Percentiles rank a stretch among this genome's conserved stretches.
Evolutionary conservation across 352 stramenopile species (phyloP).

Genomic region (Peronospora farinosa): DNA sequence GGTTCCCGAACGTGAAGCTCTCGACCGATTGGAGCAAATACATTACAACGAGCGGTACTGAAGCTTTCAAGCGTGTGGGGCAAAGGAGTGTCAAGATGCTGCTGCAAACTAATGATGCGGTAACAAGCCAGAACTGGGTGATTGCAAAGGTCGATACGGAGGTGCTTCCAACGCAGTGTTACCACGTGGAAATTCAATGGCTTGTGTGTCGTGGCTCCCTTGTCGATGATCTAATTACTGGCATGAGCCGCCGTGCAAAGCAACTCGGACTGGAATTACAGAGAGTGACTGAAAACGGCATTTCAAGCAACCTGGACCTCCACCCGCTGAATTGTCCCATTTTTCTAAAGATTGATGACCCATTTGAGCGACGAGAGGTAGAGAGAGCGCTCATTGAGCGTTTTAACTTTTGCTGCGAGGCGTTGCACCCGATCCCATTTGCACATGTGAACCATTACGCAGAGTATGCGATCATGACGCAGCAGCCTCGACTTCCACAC

Average conservation of each 20-base stretch:
- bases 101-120: constrained; percentile 54
- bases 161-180: constrained; percentile 59
- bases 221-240: constrained; percentile 74
- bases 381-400: constrained; percentile 52
- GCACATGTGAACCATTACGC: constrained; percentile 49
- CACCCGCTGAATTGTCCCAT: constrained; percentile 74
- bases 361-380: constrained; percentile 45
- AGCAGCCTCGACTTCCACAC: constrained; percentile 22
- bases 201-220: constrained; percentile 76
- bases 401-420: constrained; percentile 71
- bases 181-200: constrained; percentile 83
- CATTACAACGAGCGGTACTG: constrained; percentile 39
- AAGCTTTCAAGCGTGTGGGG: constrained; percentile 60
- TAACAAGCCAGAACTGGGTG: constrained; percentile 79
- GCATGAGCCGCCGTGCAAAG: constrained; percentile 62
- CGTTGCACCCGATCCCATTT: constrained; percentile 51
- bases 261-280: constrained; percentile 70
- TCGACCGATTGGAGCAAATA: constrained; percentile 41
- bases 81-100: constrained; percentile 70
- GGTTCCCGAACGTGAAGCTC: constrained; percentile 52
- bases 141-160: constrained; percentile 74
- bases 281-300: constrained; percentile 65
- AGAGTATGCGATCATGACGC: constrained; percentile 42
- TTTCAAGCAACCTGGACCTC: constrained; percentile 72
- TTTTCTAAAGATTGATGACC: constrained; percentile 51